Evolutionary conservation across 306 rosid genomes (phyloP).

Genomic region (Casuarina glauca): DNA sequence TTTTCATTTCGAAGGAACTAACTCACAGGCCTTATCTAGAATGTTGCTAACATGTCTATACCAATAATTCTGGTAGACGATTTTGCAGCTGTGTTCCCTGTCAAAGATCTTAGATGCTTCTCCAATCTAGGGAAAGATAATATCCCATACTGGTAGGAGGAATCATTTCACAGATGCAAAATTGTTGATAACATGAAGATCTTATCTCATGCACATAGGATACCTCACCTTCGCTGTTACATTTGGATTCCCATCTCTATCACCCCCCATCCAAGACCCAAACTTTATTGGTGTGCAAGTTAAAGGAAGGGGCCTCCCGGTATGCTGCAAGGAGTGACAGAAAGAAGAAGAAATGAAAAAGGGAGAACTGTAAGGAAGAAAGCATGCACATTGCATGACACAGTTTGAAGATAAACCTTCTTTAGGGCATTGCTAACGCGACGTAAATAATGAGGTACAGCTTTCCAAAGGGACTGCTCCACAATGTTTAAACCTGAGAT

Average conservation of each 20-base stretch:
- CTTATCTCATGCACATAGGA: constrained; percentile 12
- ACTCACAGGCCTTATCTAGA: neutral
- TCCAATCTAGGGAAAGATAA: neutral
- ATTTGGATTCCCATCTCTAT: constrained; percentile 95
- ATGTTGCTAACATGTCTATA: neutral
- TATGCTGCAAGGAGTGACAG: constrained; percentile 53
- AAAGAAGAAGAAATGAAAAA: constrained; percentile 13
- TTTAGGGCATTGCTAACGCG: constrained; percentile 92
- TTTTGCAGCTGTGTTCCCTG: neutral
- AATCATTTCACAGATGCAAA: neutral
- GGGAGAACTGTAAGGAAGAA: neutral
- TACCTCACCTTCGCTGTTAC: constrained; percentile 83
- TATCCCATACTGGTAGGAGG: neutral
- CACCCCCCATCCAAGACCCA: constrained; percentile 99
- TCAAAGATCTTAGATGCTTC: neutral
- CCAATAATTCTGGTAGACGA: neutral
- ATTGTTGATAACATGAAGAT: constrained; percentile 11
- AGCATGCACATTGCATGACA: neutral
- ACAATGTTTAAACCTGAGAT: constrained; percentile 80
- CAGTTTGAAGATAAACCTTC: constrained; percentile 56
- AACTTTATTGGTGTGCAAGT: constrained; percentile 90
- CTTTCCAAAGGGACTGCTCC: constrained; percentile 98
- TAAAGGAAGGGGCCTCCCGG: constrained; percentile 90
- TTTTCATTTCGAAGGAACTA: neutral
- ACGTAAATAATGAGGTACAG: constrained; percentile 92